Evolutionary conservation across 1,284 basidiomycete species (phyloP), one percentile per base, ranked within the genome.

Genomic region (Ustilago crameri): DNA sequence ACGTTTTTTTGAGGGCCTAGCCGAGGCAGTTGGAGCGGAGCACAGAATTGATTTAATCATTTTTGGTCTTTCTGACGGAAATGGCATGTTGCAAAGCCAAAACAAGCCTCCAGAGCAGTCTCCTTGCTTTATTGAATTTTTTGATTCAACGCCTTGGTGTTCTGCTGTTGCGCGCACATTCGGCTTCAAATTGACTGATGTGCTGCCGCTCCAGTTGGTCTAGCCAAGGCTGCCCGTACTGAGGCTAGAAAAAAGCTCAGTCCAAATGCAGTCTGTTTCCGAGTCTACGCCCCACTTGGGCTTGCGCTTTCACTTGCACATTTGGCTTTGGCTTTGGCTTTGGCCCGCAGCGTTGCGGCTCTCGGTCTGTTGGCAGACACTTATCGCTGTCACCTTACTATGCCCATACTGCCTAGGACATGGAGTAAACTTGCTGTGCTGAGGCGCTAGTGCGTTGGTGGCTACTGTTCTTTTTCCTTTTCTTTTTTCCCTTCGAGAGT

Each of bases 41-140:
- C 53, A 63, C 54, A 40, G 54, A 56, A 63, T 63, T 48, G 32
- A 24, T 38, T 26, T 3, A 20, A 22, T 3, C 30, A 49, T n/a
- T 49, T 38, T 48, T 9, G 22, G 20, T 2, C 15, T 34, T 35
- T 40, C 34, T 26, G 24, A 23, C 7, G 26, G n/a, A 17, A 17
- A n/a, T 17, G 32, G 15, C 32, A 9, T 8, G 9, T 8, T 8
- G 9, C 22, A 18, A 18, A n/a, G n/a, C 35, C 48, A 34, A 24
- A 34, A 18, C 26, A 23, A 35, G 42, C 14, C 26, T n/a, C 26
- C 30, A 51, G 50, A 51, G n/a, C 50, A 44, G 38, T 51, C 49
- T 34, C 15, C 15, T 34, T 34, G 8, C 8, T 34, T 34, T 34
- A 9, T 34, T 34, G 8, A 34, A 22, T 9, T 20, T 42, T 42